phyloP scores from a whole-genome alignment of 2,329 filamentous ascomycete species.

The Fusarium irregulare region DNA sequence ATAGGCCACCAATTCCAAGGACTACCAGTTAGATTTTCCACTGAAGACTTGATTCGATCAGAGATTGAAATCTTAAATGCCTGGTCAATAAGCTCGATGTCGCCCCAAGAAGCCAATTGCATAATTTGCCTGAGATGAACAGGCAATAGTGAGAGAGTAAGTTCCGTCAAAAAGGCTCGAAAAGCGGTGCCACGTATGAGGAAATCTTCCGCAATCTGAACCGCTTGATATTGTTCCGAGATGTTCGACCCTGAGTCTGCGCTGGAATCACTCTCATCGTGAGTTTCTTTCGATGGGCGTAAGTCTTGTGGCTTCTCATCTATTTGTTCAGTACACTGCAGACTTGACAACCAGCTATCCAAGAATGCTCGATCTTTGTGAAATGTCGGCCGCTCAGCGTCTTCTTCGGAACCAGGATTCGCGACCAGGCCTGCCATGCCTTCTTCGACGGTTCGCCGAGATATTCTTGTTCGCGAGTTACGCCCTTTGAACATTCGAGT shows the following conservation, averaged over 20 bases:
- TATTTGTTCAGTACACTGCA: not conserved
- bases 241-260: not conserved
- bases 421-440: not conserved
- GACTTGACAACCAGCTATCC: not conserved
- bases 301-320: not conserved
- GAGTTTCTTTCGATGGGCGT: not conserved
- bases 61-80: not conserved
- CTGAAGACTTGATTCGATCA: not conserved
- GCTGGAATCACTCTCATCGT: not conserved
- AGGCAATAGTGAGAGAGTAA: conserved; percentile 6
- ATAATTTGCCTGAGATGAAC: conserved; percentile 1
- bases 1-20: conserved; percentile 15
- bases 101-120: not conserved
- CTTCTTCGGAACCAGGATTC: not conserved
- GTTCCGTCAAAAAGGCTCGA: not conserved
- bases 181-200: not conserved
- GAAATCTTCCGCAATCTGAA: not conserved
- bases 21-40: not conserved
- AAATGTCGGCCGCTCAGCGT: not conserved
- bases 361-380: conserved; percentile 1
- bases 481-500: conserved; percentile 1
- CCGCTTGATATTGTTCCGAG: not conserved
- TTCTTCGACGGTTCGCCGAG: not conserved
- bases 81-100: not conserved
- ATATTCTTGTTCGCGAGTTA: conserved; percentile 7